A percentile compares a stretch with the other conserved stretches of the same genome.
phyloP scores from a whole-genome alignment of 169 alveolate genomes.

The Plasmodium fragile region DNA sequence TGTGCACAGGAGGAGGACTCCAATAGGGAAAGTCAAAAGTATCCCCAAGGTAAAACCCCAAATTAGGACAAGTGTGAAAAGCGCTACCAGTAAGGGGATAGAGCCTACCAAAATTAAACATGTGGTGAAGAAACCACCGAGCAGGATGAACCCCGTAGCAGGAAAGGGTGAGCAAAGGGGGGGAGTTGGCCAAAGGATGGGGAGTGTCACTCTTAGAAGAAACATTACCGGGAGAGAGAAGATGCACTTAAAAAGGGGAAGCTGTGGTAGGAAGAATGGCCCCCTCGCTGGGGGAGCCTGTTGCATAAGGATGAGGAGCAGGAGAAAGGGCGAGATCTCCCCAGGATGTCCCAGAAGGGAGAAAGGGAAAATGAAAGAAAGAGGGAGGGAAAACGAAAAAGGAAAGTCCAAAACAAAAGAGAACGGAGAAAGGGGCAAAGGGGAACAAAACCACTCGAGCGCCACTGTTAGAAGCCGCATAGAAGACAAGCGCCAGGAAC shows the following conservation, averaged over 20 bases:
- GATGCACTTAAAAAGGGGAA: not conserved
- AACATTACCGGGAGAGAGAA: not conserved
- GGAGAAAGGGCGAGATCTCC: not conserved
- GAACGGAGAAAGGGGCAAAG: not conserved
- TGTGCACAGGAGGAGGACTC: not conserved
- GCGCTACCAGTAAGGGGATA: not conserved
- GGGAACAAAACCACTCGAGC: not conserved
- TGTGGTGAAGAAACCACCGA: not conserved
- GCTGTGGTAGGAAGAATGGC: not conserved
- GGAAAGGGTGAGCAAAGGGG: not conserved
- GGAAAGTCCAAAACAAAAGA: not conserved
- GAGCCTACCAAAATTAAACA: not conserved
- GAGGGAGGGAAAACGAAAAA: not conserved
- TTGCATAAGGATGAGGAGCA: not conserved
- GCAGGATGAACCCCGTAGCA: not conserved
- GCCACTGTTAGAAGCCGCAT: not conserved
- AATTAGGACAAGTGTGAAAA: not conserved
- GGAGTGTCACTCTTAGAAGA: not conserved
- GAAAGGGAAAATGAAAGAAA: not conserved
- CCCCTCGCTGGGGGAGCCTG: not conserved
- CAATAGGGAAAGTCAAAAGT: not conserved
- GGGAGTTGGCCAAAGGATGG: not conserved
- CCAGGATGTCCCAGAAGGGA: not conserved
- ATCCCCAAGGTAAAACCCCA: not conserved
- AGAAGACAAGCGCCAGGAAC: slow-evolving; percentile 24